Evolutionary conservation across 306 rosid genomes (phyloP), one percentile per base, ranked within the genome.

Genomic region (Erythrophleum fordii): DNA sequence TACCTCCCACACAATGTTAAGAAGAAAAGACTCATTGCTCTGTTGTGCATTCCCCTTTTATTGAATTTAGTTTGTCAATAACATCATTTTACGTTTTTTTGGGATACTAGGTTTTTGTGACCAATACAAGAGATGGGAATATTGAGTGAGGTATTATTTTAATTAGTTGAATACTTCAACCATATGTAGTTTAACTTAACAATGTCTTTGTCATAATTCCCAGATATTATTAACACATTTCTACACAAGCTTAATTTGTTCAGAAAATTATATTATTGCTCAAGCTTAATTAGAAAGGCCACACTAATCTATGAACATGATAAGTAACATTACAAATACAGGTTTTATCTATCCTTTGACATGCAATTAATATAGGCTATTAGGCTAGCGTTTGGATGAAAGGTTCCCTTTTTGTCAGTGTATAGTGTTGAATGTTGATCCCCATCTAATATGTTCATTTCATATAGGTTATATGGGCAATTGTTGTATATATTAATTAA

Each of bases 141-240:
- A n/a, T n/a, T n/a, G n/a, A n/a, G n/a, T n/a, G n/a, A n/a, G n/a
- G n/a, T n/a, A n/a, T n/a, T n/a, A n/a, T 28, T 49, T 45, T 46
- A 37, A 13, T 68, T 73, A 64, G 51, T 73, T 51, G 46, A 64
- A 46, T 61, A 26, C 41, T 71, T 28, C 79, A 45, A n/a, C 59
- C 79, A 59, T 28, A 75, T 39, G 37, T 25, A 44, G 58, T 59
- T 58, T 39, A 26, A 34, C 58, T 58, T 42, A 23, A 22, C 53
- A 17, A 9, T 5, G 78, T 74, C 78, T 56, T 35, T 25, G 53
- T 75, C 56, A 41, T 42, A 7, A 26, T 53, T 6, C 11, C 7
- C 5, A 56, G 9, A 8, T 13, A 58, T n/a, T 13, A 59, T 59
- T 59, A 26, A 13, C 44, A 75, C 23, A 17, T 49, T 4, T 20